Base-by-base conservation (phyloP, 345 rosid genomes). In the Moringa oleifera region DNA sequence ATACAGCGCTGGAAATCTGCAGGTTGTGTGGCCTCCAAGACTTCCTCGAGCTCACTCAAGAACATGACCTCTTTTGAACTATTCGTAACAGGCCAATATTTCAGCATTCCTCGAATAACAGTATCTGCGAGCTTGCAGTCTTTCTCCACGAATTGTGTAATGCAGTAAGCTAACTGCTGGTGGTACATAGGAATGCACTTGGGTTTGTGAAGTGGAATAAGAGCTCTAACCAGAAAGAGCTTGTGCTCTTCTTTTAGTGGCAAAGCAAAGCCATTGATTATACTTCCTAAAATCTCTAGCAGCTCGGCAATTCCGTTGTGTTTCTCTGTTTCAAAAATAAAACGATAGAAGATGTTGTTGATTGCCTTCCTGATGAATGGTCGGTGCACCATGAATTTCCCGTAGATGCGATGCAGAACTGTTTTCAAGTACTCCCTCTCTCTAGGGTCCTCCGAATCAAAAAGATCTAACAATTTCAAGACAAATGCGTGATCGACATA, bases 251-350 rank as follows among this genome's bases (percentile, higher is more conserved):
- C n/a, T n/a, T 89, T 89, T 58, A 89, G 65, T 18, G 96, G 94
- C 70, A 89, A 79, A 54, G 94, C 96, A 57, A 89, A 89, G 0
- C 96, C 96, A 65, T 89, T 89, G 41, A 89, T 89, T 74, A 89
- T 89, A 76, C 96, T 89, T 64, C 96, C 96, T 69, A 87, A 75
- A 67, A 89, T 89, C 74, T 89, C 96, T 19, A 89, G 57, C 96
- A n/a, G n/a, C n/a, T n/a, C n/a, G n/a, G n/a, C n/a, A n/a, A n/a
- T n/a, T n/a, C n/a, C n/a, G n/a, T n/a, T n/a, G n/a, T n/a, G n/a
- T n/a, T n/a, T n/a, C n/a, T n/a, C n/a, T n/a, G n/a, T n/a, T n/a
- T n/a, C n/a, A 53, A 83, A 87, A 23, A 85, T 81, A 72, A 89
- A 87, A n/a, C 83, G 77, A 64, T 85, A 89, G 74, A 89, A 89